A percentile compares a stretch with the other conserved stretches of the same genome.
These are phyloP conservation scores for Colletotrichum abscissum DNA, from an alignment of 2,329 filamentous ascomycete species.

Conservation along the genomic window DNA sequence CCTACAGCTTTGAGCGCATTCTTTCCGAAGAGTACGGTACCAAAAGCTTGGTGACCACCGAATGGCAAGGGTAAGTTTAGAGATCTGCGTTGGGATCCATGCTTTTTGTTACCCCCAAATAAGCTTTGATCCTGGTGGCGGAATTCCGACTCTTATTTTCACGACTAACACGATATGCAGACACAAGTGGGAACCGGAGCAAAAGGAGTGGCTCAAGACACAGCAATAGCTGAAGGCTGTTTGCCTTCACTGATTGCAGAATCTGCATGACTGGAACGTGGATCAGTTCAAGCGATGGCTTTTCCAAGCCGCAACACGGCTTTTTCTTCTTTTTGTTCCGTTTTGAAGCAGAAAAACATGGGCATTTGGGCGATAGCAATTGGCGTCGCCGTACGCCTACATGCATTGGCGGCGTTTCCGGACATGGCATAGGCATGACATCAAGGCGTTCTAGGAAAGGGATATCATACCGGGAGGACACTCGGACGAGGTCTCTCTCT, in stretches of 20 bases:
- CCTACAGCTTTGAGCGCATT: constrained; percentile 75
- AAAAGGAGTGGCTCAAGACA: constrained; percentile 68
- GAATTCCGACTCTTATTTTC: background rate
- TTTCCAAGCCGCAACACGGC: background rate
- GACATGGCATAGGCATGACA: constrained; percentile 20
- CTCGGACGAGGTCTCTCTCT: constrained; percentile 5
- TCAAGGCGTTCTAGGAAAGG: constrained; percentile 21
- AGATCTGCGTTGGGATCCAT: background rate
- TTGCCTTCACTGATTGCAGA: background rate
- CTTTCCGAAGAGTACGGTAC: constrained; percentile 73
- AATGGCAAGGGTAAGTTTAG: constrained; percentile 69
- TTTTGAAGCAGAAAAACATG: background rate
- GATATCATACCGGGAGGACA: constrained; percentile 4
- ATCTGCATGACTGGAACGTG: background rate
- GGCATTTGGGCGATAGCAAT: constrained; percentile 8
- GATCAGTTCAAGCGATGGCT: background rate
- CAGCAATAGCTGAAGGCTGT: background rate
- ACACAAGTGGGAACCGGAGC: constrained; percentile 68
- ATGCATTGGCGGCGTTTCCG: constrained; percentile 28
- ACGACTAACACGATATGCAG: constrained; percentile 49
- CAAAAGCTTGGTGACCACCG: constrained; percentile 69
- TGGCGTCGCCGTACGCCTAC: constrained; percentile 18
- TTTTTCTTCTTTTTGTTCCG: background rate
- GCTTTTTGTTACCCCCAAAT: constrained; percentile 6
- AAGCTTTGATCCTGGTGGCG: background rate